These are phyloP conservation scores for Solidago caesia DNA, from an alignment of 129 eudicot species.

Conservation along the genomic window DNA sequence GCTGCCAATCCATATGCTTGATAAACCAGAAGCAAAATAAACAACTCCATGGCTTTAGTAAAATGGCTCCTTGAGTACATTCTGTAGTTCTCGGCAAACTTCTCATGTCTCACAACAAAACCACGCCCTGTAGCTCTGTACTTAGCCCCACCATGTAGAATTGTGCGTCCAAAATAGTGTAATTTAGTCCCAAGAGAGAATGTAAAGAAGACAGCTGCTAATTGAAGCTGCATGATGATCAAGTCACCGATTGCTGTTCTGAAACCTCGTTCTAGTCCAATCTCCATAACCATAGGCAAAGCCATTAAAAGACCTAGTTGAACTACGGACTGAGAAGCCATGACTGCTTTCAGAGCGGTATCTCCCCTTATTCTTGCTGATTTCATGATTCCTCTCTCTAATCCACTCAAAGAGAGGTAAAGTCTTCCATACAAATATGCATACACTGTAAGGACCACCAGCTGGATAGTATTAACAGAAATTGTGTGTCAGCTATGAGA, in stretches of 20 bases:
- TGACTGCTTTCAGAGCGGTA: slow-evolving; percentile 62
- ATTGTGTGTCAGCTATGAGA: slow-evolving; percentile 19
- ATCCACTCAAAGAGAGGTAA: slow-evolving; percentile 80
- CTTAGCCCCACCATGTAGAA: slow-evolving; percentile 94
- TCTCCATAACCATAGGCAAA: slow-evolving; percentile 97
- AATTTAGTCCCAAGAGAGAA: slow-evolving; percentile 94
- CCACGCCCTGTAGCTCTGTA: slow-evolving; percentile 99
- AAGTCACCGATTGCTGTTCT: slow-evolving; percentile 79
- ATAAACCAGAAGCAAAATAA: slow-evolving; percentile 67
- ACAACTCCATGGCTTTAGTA: slow-evolving; percentile 77
- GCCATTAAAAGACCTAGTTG: slow-evolving; percentile 89
- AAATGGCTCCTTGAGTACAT: slow-evolving; percentile 99
- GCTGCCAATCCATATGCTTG: slow-evolving; percentile 55
- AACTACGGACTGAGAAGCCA: slow-evolving; percentile 89
- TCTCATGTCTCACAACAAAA: slow-evolving; percentile 93
- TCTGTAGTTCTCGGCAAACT: slow-evolving; percentile 94
- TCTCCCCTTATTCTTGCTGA: slow-evolving; percentile 71
- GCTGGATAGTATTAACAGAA: slow-evolving; percentile 44
- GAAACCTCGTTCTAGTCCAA: slow-evolving; percentile 90
- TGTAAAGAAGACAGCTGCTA: slow-evolving; percentile 90
- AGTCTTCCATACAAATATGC: slow-evolving; percentile 83
- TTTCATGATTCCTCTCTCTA: slow-evolving; percentile 68
- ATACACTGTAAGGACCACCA: slow-evolving; percentile 81
- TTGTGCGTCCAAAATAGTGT: slow-evolving; percentile 89
- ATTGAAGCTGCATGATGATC: slow-evolving; percentile 89